Evolutionary conservation across 2,329 filamentous ascomycete species (phyloP), one percentile per base, ranked within the genome.

Genomic region (Periconia macrospinosa): DNA sequence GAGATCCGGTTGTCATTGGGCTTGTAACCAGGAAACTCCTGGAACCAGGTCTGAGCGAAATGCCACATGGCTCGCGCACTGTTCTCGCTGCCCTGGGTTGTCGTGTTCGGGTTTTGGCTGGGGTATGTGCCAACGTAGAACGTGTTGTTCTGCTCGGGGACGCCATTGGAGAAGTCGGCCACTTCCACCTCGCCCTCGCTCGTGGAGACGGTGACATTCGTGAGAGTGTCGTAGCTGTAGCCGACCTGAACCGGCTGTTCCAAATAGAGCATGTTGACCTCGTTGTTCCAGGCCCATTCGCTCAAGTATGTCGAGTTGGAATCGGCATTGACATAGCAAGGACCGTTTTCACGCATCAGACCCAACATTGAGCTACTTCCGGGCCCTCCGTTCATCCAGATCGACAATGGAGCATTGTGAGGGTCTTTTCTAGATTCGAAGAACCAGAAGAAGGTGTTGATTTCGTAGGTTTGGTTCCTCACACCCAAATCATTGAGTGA

Each of bases 381-480:
- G 0, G 84, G 84, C 0, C 84, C 84, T 17, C 84, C 83, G 52
- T 84, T 84, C 67, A 87, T 78, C 79, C 83, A 87, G 30, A 86
- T 79, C 0, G 80, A 77, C 2, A 86, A 70, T 0, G 84, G 84
- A 0, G 83, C 83, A 61, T 81, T 81, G 9, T 69, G 62, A 1
- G 84, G 79, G 62, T 83, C 78, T 49, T 83, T 80, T 15, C 83
- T 76, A 1, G 83, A 78, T 56, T 86, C 83, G 60, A 87, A 86
- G 63, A 85, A 87, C 82, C 83, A 85, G 67, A 87, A 87, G 67
- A 85, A 87, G 20, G 80, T 84, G 60, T 83, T 83, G 53, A 83
- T 82, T 7, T 79, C 73, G 54, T 82, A 83, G 11, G 78, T 72
- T 57, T 82, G 79, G 23, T 69, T 61, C 27, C 66, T 60, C 15